phyloP scores from a whole-genome alignment of 257 asterid genomes.

The Solanum paucissectum region DNA sequence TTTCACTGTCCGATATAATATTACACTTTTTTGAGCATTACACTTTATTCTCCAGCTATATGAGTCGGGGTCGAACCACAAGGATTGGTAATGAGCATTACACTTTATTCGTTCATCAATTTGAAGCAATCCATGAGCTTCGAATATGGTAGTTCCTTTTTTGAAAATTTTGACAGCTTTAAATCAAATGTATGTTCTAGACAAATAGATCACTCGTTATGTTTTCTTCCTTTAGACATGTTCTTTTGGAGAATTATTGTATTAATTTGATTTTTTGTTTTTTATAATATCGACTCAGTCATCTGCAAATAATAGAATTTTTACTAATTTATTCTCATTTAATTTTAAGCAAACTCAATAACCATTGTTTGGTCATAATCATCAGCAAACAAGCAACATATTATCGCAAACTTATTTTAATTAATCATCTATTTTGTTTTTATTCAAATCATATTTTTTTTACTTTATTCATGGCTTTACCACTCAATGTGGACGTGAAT shows the following conservation, averaged over 20 bases:
- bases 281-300: no score
- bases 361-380: background rate
- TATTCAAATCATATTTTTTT: background rate
- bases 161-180: background rate
- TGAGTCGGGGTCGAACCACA: no score
- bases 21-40: no score
- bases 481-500: no score
- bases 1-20: background rate
- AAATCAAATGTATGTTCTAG: background rate
- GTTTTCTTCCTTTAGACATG: background rate
- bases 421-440: background rate
- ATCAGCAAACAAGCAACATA: background rate
- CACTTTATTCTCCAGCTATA: no score
- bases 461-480: no score
- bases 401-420: background rate
- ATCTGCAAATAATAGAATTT: no score
- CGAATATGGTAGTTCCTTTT: background rate
- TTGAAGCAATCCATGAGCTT: background rate
- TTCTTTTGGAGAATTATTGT: background rate
- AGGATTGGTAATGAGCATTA: no score
- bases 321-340: no score
- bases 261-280: no score
- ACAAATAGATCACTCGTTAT: background rate
- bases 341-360: background rate
- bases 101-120: no score